Percentiles rank a stretch among this genome's conserved stretches.
Evolutionary conservation across 768 basidiomycete species (phyloP).

Genomic region (Serendipita sp.): DNA sequence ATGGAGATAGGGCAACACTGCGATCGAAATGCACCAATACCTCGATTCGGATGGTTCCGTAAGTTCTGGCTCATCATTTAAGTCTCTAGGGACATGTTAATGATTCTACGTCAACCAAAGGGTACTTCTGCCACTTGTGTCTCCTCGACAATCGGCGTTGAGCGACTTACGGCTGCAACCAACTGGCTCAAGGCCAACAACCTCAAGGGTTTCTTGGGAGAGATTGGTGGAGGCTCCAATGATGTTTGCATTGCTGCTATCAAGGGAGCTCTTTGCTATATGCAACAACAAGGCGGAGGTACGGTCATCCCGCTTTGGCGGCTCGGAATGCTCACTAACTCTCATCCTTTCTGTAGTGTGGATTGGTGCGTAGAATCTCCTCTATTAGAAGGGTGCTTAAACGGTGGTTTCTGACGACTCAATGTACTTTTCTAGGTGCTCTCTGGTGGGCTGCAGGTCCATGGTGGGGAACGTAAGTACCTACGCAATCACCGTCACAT

Average conservation of each 20-base stretch:
- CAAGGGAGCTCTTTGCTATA: conserved; percentile 36
- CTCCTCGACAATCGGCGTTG: conserved; percentile 39
- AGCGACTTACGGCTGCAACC: conserved; percentile 39
- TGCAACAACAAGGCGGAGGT: conserved; percentile 35
- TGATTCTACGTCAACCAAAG: not conserved
- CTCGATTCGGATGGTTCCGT: conserved; percentile 45
- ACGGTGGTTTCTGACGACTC: no score
- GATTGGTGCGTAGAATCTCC: not conserved
- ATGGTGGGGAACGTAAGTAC: conserved; percentile 19
- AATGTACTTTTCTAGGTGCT: conserved; percentile 22
- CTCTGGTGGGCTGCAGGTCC: conserved; percentile 49
- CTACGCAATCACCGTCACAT: not conserved
- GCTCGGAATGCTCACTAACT: no score
- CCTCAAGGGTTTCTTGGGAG: conserved; percentile 48
- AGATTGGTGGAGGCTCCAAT: conserved; percentile 36
- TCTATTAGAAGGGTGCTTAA: not conserved
- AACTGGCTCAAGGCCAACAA: conserved; percentile 41
- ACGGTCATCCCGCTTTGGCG: not conserved
- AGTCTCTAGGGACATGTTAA: not conserved
- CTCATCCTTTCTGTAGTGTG: not conserved
- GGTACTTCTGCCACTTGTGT: conserved; percentile 34
- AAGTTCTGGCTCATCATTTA: not conserved
- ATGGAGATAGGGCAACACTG: not conserved
- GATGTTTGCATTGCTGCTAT: conserved; percentile 22
- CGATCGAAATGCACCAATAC: conserved; percentile 53